These are phyloP conservation scores for Daldinia sp. DNA, from an alignment of 2,329 filamentous ascomycete genomes.

Conservation along the genomic window DNA sequence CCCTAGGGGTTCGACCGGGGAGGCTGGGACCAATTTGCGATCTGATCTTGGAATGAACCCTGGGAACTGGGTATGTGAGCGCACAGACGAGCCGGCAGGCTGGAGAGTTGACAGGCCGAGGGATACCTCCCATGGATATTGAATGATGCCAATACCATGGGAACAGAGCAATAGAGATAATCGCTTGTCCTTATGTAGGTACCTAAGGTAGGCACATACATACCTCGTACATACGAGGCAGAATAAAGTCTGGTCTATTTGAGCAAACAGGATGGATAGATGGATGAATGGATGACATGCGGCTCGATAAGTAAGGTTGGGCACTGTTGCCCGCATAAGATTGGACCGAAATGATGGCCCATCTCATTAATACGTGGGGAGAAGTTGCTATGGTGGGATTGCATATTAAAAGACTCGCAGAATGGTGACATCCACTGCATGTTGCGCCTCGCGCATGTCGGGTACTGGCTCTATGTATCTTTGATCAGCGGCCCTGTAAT, in stretches of 20 bases:
- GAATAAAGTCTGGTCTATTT: slow-evolving; percentile 27
- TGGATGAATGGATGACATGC: slow-evolving; percentile 5
- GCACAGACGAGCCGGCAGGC: slow-evolving; percentile 37
- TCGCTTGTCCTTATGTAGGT: slow-evolving; percentile 9
- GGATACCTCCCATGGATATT: slow-evolving; percentile 16
- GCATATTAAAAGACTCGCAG: slow-evolving; percentile 30
- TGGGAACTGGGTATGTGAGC: slow-evolving; percentile 31
- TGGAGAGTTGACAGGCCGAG: slow-evolving; percentile 34
- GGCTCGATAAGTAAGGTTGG: slow-evolving; percentile 35
- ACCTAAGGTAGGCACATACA: background rate
- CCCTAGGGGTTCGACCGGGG: slow-evolving; percentile 38
- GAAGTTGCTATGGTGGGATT: slow-evolving; percentile 31
- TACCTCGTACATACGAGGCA: background rate
- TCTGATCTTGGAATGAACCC: slow-evolving; percentile 39
- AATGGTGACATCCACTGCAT: slow-evolving; percentile 41
- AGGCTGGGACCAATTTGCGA: slow-evolving; percentile 39
- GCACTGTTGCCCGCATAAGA: slow-evolving; percentile 25
- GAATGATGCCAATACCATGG: slow-evolving; percentile 21
- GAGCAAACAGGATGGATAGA: slow-evolving; percentile 11
- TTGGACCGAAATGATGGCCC: slow-evolving; percentile 35
- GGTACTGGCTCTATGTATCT: slow-evolving; percentile 15
- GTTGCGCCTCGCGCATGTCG: slow-evolving; percentile 37
- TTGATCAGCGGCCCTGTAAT: slow-evolving; percentile 39
- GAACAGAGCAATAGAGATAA: slow-evolving; percentile 7
- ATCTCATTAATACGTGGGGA: slow-evolving; percentile 29